Conservation (phyloP, 2,329 filamentous ascomycete genomes). For the Ambrosiella cleistominuta region DNA sequence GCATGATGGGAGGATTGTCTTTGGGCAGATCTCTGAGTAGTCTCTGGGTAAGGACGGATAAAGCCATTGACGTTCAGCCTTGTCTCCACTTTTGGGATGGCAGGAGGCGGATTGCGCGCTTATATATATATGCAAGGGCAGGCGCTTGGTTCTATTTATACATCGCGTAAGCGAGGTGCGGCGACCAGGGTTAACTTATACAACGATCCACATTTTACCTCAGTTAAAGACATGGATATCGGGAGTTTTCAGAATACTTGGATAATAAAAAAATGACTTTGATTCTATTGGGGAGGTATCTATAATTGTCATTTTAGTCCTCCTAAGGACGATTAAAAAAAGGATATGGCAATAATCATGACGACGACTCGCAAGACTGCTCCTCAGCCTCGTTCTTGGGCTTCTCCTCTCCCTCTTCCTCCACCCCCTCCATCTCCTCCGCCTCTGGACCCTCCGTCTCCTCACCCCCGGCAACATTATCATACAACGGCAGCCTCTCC, state of each 20-base stretch:
- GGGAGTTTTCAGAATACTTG: too few relatives aligned
- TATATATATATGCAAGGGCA: background rate
- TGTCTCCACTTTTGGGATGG: background rate
- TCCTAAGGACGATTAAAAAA: background rate
- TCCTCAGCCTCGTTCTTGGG: background rate
- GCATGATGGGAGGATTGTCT: conserved; percentile 24
- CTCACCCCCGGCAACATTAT: background rate
- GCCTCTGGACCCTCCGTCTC: background rate
- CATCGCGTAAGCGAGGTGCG: background rate
- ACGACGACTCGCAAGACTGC: background rate
- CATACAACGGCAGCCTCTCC: background rate
- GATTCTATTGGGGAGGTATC: background rate
- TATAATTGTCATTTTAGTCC: background rate
- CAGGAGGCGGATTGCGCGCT: background rate
- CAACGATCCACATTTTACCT: background rate
- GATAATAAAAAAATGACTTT: too few relatives aligned
- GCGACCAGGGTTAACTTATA: background rate
- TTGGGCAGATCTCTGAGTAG: background rate
- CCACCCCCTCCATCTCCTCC: background rate
- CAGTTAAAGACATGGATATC: background rate
- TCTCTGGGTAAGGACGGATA: background rate
- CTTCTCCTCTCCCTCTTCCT: background rate
- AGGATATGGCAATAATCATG: too few relatives aligned
- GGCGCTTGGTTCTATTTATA: background rate
- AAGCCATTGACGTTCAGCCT: background rate